Evolutionary conservation across 257 asterid species (phyloP), one percentile per base, ranked within the genome.

Genomic region (Solanum etuberosum): DNA sequence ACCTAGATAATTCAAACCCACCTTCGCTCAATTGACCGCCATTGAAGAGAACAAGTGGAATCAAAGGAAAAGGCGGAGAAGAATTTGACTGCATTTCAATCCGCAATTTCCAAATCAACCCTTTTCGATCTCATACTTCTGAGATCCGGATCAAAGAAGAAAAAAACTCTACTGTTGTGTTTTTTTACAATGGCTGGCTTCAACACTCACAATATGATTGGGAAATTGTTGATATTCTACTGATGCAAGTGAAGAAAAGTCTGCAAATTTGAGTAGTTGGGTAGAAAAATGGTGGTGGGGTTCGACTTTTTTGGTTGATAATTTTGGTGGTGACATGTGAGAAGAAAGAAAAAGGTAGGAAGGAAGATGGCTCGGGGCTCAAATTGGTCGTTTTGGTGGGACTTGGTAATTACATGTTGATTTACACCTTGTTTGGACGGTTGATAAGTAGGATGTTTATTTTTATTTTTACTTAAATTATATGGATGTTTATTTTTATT

Each of bases 11-110:
- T 91, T 96, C 98, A 86, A 97, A 96, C 27, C 99, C 98, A 46
- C 95, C 95, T 90, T 93, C 97, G 76, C 91, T 92, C 59, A 93
- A 91, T 93, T 81, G 85, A 48, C 85, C 93, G 70, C 96, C 99
- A 93, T 93, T 96, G 92, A 94, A 91, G 2, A 95, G 91, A 82
- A 94, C 87, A 35, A 97, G 93, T 43, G 99, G 96, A 92, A 92
- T 94, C 57, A 94, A 89, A 31, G 98, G 95, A 90, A 96, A 96
- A 77, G 99, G 95, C 83, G 93, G 92, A 85, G 99, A 93, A 59
- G 96, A 88, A 86, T 93, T 93, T 80, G 98, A 86, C 95, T 95
- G 98, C 99, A 97, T 97, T 90, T 95, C 99, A 97, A 85, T 93
- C 92, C 11, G 25, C 40, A 71, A 71, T 71, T 71, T 18, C 78